These are phyloP conservation scores for Jatropha multifida DNA, from an alignment of 441 rosid genomes.

Conservation along the genomic window DNA sequence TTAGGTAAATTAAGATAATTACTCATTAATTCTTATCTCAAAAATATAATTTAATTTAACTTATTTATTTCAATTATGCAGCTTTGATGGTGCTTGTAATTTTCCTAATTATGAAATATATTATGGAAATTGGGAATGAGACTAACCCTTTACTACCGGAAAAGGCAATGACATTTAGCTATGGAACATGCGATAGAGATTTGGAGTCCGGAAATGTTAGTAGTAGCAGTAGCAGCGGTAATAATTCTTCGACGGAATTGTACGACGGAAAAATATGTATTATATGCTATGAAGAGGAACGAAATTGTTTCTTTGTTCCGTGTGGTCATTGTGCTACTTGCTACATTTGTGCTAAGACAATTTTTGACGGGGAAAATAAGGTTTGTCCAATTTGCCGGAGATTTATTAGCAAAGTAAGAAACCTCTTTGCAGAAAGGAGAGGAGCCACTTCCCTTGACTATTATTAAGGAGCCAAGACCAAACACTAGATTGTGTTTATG, in stretches of 20 bases:
- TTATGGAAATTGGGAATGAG: constrained; percentile 30
- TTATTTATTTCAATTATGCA: constrained; percentile 22
- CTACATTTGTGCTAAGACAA: constrained; percentile 52
- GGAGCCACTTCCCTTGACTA: too few relatives aligned
- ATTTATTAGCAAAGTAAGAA: constrained; percentile 44
- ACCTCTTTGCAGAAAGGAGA: constrained; percentile 29
- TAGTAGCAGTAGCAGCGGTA: constrained; percentile 1
- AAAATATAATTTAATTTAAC: background rate
- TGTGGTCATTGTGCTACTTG: constrained; percentile 79
- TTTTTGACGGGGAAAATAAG: constrained; percentile 48
- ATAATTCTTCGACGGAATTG: constrained; percentile 42
- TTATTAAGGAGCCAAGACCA: too few relatives aligned
- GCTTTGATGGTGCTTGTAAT: constrained; percentile 35
- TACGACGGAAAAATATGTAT: constrained; percentile 64
- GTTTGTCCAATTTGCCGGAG: constrained; percentile 65
- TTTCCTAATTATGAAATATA: constrained; percentile 35
- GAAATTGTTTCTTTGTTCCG: constrained; percentile 66
- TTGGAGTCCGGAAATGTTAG: constrained; percentile 26
- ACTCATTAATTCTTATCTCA: too few relatives aligned
- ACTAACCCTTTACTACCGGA: constrained; percentile 16
- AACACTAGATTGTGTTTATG: too few relatives aligned
- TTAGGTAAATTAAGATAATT: constrained; percentile 31
- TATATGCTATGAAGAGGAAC: constrained; percentile 64
- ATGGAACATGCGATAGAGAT: constrained; percentile 39
- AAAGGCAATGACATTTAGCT: constrained; percentile 29